A percentile compares a stretch with the other conserved stretches of the same genome.
Evolutionary conservation across 495 filamentous ascomycete genomes (phyloP).

Genomic region (Baudoinia panamericana): DNA sequence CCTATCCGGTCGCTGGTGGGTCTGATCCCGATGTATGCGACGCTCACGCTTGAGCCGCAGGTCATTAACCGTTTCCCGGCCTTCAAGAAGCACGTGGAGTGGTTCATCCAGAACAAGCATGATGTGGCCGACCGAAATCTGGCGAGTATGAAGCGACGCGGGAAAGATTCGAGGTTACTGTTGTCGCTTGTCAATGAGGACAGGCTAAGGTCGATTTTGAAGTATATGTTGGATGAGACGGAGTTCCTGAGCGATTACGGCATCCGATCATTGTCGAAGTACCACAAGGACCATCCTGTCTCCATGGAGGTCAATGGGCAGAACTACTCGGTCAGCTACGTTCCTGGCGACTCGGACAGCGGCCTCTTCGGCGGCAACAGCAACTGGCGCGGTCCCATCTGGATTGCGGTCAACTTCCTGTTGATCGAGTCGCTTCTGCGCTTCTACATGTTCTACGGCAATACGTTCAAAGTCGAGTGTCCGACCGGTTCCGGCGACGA

Average conservation of each 20-base stretch:
- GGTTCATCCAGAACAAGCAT: slow-evolving; percentile 77
- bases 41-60: slow-evolving; percentile 82
- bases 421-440: slow-evolving; percentile 82
- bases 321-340: slow-evolving; percentile 74
- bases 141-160: slow-evolving; percentile 73
- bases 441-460: slow-evolving; percentile 92
- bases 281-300: slow-evolving; percentile 78
- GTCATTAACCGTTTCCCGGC: slow-evolving; percentile 79
- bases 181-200: slow-evolving; percentile 82
- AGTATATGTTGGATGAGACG: slow-evolving; percentile 83
- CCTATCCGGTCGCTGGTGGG: slow-evolving; percentile 85
- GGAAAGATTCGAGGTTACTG: slow-evolving; percentile 75
- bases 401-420: slow-evolving; percentile 92
- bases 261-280: slow-evolving; percentile 87
- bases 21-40: slow-evolving; percentile 83
- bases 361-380: slow-evolving; percentile 92
- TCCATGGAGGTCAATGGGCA: slow-evolving; percentile 94
- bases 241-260: slow-evolving; percentile 87
- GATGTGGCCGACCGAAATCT: slow-evolving; percentile 87
- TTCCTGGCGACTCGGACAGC: slow-evolving; percentile 88
- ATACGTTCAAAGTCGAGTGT: slow-evolving; percentile 76
- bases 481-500: slow-evolving; percentile 85
- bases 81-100: slow-evolving; percentile 86
- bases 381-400: slow-evolving; percentile 91
- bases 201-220: slow-evolving; percentile 68